These are phyloP conservation scores for Lecanicillium sp. DNA, from an alignment of 2,329 filamentous ascomycete genomes.

Conservation along the genomic window DNA sequence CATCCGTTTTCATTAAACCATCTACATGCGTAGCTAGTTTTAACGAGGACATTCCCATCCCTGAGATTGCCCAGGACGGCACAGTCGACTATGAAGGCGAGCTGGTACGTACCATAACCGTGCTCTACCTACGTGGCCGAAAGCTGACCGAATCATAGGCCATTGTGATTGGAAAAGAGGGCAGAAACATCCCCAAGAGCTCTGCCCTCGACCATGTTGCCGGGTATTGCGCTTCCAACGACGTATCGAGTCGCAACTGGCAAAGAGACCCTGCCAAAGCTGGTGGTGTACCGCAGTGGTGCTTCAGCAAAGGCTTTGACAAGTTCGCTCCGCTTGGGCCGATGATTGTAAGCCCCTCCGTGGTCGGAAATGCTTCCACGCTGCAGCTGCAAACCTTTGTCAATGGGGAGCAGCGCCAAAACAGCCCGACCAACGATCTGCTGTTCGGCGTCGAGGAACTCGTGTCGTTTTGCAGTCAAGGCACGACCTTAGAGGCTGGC, in stretches of 20 bases:
- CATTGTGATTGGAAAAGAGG: conserved; percentile 48
- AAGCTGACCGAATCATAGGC: conserved; percentile 18
- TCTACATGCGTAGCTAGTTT: conserved; percentile 32
- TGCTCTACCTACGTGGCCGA: not conserved
- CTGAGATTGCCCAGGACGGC: conserved; percentile 40
- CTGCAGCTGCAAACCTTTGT: conserved; percentile 34
- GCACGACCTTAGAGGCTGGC: conserved; percentile 44
- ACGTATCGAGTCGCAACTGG: conserved; percentile 47
- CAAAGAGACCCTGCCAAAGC: conserved; percentile 44
- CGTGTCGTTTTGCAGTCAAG: conserved; percentile 40
- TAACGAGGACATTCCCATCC: conserved; percentile 35
- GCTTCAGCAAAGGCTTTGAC: conserved; percentile 50
- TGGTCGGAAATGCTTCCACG: conserved; percentile 25
- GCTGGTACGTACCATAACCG: conserved; percentile 23
- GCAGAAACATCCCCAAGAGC: conserved; percentile 42
- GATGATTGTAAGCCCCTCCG: conserved; percentile 29
- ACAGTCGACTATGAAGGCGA: conserved; percentile 47
- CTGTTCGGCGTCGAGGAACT: conserved; percentile 44
- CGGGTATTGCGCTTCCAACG: conserved; percentile 42
- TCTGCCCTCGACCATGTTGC: conserved; percentile 42
- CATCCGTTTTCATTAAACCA: conserved; percentile 47
- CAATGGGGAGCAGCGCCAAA: conserved; percentile 45
- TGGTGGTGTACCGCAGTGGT: conserved; percentile 42
- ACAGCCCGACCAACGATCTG: conserved; percentile 41
- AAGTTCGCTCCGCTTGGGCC: conserved; percentile 51